These are phyloP conservation scores for Neocatenulostroma microsporum DNA, from an alignment of 2,329 filamentous ascomycete species.

Conservation along the genomic window DNA sequence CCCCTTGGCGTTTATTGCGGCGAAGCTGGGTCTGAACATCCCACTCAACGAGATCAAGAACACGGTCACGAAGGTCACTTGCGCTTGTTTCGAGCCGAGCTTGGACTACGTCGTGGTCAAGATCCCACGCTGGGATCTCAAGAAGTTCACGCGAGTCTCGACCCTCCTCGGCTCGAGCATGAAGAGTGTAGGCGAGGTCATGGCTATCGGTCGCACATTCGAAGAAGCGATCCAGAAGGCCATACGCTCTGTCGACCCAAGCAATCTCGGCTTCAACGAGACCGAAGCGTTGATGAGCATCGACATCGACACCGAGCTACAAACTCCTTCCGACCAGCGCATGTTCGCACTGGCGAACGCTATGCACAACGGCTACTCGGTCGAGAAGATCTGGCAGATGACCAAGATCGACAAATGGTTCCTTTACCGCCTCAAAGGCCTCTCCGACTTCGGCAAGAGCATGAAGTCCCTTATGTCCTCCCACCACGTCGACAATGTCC, in stretches of 20 bases:
- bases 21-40: slow-evolving; percentile 90
- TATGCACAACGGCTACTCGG: slow-evolving; percentile 87
- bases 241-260: slow-evolving; percentile 88
- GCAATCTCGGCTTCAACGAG: slow-evolving; percentile 91
- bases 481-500: slow-evolving; percentile 59
- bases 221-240: slow-evolving; percentile 99
- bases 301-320: slow-evolving; percentile 90
- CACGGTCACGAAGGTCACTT: slow-evolving; percentile 89
- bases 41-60: slow-evolving; percentile 95
- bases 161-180: slow-evolving; percentile 95
- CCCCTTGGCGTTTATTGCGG: slow-evolving; percentile 89
- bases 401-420: slow-evolving; percentile 99
- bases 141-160: slow-evolving; percentile 96
- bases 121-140: slow-evolving; percentile 97
- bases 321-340: slow-evolving; percentile 94
- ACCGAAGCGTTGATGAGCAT: slow-evolving; percentile 88
- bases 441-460: slow-evolving; percentile 76
- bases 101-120: slow-evolving; percentile 98
- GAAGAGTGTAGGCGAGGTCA: slow-evolving; percentile 99
- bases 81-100: slow-evolving; percentile 96
- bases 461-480: slow-evolving; percentile 50
- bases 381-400: slow-evolving; percentile 96
- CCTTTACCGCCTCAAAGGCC: slow-evolving; percentile 77
- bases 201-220: slow-evolving; percentile 94
- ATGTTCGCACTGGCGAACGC: slow-evolving; percentile 97